A percentile compares a stretch with the other conserved stretches of the same genome.
Evolutionary conservation across 495 filamentous ascomycete genomes (phyloP).

Genomic region (Talaromyces adpressus): DNA sequence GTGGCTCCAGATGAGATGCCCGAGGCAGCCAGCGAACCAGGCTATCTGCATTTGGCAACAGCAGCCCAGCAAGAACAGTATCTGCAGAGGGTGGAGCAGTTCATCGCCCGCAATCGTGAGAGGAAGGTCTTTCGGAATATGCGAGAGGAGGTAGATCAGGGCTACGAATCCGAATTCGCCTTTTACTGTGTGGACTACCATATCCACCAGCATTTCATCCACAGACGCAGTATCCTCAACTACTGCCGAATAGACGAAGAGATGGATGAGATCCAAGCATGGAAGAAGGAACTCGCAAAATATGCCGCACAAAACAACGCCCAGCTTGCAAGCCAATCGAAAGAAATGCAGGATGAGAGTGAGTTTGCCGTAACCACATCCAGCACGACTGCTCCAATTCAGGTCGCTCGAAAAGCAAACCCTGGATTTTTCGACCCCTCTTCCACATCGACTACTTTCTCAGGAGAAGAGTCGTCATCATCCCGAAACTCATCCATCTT

Average conservation of each 20-base stretch:
- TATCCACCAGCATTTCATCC: constrained; percentile 27
- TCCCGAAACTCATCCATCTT: constrained; percentile 1
- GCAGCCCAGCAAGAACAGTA: constrained; percentile 15
- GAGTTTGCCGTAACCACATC: background rate
- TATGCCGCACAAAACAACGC: background rate
- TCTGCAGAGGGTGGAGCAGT: background rate
- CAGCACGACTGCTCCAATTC: background rate
- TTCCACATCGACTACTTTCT: background rate
- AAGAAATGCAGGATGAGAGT: background rate
- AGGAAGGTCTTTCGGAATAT: constrained; percentile 1
- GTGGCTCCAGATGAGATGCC: constrained; percentile 12
- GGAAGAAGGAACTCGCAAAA: constrained; percentile 17
- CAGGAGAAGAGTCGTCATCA: background rate
- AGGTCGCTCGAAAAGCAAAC: background rate
- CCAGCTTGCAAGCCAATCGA: background rate
- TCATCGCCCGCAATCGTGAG: background rate
- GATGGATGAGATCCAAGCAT: constrained; percentile 18
- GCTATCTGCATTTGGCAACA: constrained; percentile 15
- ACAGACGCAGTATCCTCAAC: constrained; percentile 15
- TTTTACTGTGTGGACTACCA: constrained; percentile 30
- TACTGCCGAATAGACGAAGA: constrained; percentile 24
- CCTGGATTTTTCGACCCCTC: background rate
- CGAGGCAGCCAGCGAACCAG: constrained; percentile 13
- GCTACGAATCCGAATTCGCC: constrained; percentile 15
- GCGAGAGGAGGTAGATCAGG: background rate